Conservation (phyloP, 176 grass and related monocot genomes). For the Phoenix roebelenii region DNA sequence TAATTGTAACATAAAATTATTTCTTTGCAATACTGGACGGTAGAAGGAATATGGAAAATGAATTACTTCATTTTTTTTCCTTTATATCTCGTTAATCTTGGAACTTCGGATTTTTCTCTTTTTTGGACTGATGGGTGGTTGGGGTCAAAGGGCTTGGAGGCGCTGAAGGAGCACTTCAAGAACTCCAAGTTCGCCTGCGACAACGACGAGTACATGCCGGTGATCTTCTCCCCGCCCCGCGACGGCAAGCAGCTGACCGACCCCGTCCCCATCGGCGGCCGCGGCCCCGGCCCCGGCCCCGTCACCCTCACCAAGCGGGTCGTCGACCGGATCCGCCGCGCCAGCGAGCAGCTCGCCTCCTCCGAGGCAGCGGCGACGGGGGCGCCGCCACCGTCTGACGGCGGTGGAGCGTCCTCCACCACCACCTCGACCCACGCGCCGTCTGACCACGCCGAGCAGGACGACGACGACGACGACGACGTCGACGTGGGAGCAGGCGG, state of each 20-base stretch:
- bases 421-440: slow-evolving; percentile 50
- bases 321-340: slow-evolving; percentile 3
- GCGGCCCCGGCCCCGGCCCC: slow-evolving; percentile 30
- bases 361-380: slow-evolving; percentile 3
- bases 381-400: slow-evolving; percentile 14
- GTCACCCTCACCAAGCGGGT: background rate
- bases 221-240: slow-evolving; percentile 74
- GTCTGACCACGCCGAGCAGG: slow-evolving; percentile 29
- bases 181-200: slow-evolving; percentile 98
- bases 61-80: too few species aligned
- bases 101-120: too few species aligned
- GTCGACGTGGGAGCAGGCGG: background rate
- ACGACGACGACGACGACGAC: background rate
- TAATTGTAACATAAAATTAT: too few species aligned
- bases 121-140: too few species aligned
- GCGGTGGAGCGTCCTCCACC: slow-evolving; percentile 59
- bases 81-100: too few species aligned
- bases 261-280: slow-evolving; percentile 58
- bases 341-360: slow-evolving; percentile 4
- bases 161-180: slow-evolving; percentile 95
- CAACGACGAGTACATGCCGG: slow-evolving; percentile 90
- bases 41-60: too few species aligned
- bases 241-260: slow-evolving; percentile 76
- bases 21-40: too few species aligned
- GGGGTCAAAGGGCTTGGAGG: slow-evolving; percentile 58